Percentiles rank a stretch among this genome's conserved stretches.
phyloP scores from a whole-genome alignment of 129 eudicot species.

The Dittrichia graveolens region DNA sequence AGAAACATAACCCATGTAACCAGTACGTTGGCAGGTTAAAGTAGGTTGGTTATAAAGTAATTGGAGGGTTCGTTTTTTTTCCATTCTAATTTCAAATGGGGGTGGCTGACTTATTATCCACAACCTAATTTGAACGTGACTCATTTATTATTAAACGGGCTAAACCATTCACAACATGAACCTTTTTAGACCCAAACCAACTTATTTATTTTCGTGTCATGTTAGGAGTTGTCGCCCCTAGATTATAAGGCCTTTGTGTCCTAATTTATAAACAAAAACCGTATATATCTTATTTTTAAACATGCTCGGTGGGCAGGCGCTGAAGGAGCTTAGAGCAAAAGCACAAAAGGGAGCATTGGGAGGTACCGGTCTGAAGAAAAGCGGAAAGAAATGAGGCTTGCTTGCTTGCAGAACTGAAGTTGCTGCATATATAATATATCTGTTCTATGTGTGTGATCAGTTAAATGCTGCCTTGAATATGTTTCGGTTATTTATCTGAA shows the following conservation, averaged over 20 bases:
- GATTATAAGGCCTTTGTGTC: not conserved
- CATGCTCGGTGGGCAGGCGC: constrained; percentile 45
- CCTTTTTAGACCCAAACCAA: too few species aligned
- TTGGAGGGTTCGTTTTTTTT: too few species aligned
- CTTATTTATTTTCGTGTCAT: not conserved
- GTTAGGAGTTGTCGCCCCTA: not conserved
- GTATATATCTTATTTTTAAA: constrained; percentile 8
- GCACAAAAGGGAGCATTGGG: constrained; percentile 87
- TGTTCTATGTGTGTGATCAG: constrained; percentile 14
- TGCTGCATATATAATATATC: not conserved
- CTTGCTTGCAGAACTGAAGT: constrained; percentile 38
- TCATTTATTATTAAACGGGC: too few species aligned
- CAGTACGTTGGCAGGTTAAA: too few species aligned
- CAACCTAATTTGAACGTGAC: too few species aligned
- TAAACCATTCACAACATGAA: too few species aligned
- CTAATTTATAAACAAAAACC: not conserved
- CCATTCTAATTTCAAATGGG: too few species aligned
- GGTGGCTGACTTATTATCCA: too few species aligned
- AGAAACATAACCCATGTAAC: too few species aligned
- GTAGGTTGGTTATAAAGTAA: too few species aligned
- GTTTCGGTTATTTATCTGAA: constrained; percentile 10
- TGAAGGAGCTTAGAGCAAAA: constrained; percentile 83
- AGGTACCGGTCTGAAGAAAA: constrained; percentile 66
- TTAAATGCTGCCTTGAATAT: constrained; percentile 19
- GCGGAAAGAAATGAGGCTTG: constrained; percentile 86